Evolutionary conservation across 805 yeast species (phyloP).

Genomic region (Metschnikowia kofuensis): DNA sequence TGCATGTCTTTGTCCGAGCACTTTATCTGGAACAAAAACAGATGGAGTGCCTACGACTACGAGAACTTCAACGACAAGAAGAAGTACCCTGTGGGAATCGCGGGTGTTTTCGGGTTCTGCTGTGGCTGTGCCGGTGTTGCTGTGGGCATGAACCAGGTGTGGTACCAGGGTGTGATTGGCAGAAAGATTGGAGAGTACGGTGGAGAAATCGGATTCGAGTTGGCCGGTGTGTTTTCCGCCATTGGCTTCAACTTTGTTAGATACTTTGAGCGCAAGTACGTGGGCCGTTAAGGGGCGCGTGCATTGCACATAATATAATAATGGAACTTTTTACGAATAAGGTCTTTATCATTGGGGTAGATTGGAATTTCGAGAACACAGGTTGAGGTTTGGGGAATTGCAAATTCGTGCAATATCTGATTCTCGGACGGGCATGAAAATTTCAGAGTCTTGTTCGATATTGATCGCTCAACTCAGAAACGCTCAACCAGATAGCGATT

Average conservation of each 20-base stretch:
- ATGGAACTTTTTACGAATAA: background rate
- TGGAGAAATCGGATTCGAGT: conserved; percentile 86
- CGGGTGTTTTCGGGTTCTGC: conserved; percentile 76
- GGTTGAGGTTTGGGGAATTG: no score
- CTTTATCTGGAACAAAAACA: conserved; percentile 68
- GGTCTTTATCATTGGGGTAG: no score
- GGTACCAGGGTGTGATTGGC: conserved; percentile 76
- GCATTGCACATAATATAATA: background rate
- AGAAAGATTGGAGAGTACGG: conserved; percentile 59
- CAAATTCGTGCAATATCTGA: no score
- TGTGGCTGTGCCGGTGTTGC: conserved; percentile 85
- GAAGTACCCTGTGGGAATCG: conserved; percentile 69
- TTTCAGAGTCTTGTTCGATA: no score
- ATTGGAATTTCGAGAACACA: no score
- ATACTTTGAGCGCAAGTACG: conserved; percentile 64
- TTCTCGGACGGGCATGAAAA: no score
- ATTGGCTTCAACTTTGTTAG: conserved; percentile 56
- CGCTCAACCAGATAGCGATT: background rate
- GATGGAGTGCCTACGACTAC: conserved; percentile 57
- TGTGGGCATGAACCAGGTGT: conserved; percentile 81
- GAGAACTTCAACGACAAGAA: conserved; percentile 56
- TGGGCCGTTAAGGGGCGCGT: conserved; percentile 43
- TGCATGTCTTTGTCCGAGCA: conserved; percentile 79
- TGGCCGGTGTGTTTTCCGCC: conserved; percentile 65
- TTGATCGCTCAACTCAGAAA: no score